Evolutionary conservation across 495 filamentous ascomycete species (phyloP).

Genomic region (Mycothermus thermophilus): DNA sequence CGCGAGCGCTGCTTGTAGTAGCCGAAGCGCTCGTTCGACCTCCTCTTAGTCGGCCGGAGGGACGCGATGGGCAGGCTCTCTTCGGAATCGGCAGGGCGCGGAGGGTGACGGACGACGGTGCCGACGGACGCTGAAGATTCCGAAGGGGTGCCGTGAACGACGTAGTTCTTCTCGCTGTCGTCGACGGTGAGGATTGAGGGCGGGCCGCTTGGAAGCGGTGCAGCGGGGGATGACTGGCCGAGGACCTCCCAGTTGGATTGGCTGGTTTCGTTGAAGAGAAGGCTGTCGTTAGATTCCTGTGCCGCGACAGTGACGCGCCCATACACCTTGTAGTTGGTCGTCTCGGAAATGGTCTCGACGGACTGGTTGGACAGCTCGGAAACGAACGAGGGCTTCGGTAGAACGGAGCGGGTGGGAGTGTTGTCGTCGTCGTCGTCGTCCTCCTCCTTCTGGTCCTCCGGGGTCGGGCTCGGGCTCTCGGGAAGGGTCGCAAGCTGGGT

Average conservation of each 20-base stretch:
- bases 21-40: constrained; percentile 32
- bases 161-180: constrained; percentile 30
- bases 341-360: constrained; percentile 34
- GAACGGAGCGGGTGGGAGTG: constrained; percentile 13
- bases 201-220: constrained; percentile 12
- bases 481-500: constrained; percentile 30
- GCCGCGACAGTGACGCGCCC: constrained; percentile 18
- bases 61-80: constrained; percentile 42
- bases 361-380: constrained; percentile 23
- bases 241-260: constrained; percentile 29
- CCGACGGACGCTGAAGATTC: constrained; percentile 23
- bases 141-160: constrained; percentile 31
- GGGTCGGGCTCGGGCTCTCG: constrained; percentile 14
- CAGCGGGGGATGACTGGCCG: constrained; percentile 25
- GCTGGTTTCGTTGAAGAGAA: constrained; percentile 22
- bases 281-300: constrained; percentile 25
- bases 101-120: constrained; percentile 14
- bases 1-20: constrained; percentile 35
- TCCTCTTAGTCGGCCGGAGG: constrained; percentile 28
- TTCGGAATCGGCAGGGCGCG: constrained; percentile 36
- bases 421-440: not conserved
- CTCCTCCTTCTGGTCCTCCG: constrained; percentile 10
- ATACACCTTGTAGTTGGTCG: constrained; percentile 41
- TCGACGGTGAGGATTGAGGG: constrained; percentile 11
- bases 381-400: constrained; percentile 33